Conservation (phyloP, 768 basidiomycete genomes). For the Podaxis sp. region DNA sequence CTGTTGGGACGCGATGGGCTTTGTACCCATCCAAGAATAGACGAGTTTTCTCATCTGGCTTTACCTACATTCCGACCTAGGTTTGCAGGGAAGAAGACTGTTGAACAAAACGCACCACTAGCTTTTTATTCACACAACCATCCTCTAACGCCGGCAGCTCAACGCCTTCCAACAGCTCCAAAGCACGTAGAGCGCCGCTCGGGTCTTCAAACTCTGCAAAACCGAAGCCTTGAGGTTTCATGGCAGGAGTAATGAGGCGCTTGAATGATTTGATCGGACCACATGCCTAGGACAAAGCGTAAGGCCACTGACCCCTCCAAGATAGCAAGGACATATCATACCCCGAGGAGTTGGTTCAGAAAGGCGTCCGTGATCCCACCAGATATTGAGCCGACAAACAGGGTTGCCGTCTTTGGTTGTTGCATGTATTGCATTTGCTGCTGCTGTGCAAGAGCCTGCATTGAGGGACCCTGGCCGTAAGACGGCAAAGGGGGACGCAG, state of each 20-base stretch:
- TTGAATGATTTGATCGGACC: constrained; percentile 89
- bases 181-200: constrained; percentile 77
- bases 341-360: constrained; percentile 72
- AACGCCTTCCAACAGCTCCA: constrained; percentile 44
- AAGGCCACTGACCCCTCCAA: neutral
- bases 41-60: constrained; percentile 94
- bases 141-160: constrained; percentile 51
- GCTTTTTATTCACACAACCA: constrained; percentile 48
- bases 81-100: constrained; percentile 36
- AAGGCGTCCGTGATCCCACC: constrained; percentile 85
- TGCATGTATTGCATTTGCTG: constrained; percentile 69
- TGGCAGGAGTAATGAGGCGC: constrained; percentile 85
- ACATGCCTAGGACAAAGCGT: constrained; percentile 59
- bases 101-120: constrained; percentile 53
- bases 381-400: constrained; percentile 95
- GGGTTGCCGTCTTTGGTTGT: constrained; percentile 65
- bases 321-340: constrained; percentile 23
- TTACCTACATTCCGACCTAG: constrained; percentile 61
- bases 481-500: constrained; percentile 84
- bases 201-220: constrained; percentile 97
- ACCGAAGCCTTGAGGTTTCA: constrained; percentile 94
- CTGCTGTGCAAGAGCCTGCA: constrained; percentile 86
- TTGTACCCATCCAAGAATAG: constrained; percentile 84
- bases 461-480: constrained; percentile 89
- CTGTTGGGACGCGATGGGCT: constrained; percentile 72